Evolutionary conservation across 768 basidiomycete genomes (phyloP), one percentile per base, ranked within the genome.

Genomic region (Leccinum variicolor): DNA sequence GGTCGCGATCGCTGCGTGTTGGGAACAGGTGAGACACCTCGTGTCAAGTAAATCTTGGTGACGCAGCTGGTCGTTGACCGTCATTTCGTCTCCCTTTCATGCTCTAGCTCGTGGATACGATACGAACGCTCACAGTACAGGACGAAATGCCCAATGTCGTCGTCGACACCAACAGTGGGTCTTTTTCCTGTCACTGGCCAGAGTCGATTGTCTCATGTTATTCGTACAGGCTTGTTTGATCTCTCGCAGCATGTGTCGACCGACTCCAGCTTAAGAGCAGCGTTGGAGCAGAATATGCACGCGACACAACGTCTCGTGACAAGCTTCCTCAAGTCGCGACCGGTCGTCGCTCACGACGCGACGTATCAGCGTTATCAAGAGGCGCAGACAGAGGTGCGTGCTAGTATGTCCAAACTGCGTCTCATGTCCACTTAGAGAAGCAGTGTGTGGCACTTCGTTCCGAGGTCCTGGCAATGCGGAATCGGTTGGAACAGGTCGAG

Each of bases 1-100:
- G 57, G 82, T 84, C 53, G 87, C 85, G 29, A 85, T 92, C 64
- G 83, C 87, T 34, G 85, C 87, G 6, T 91, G 87, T 67, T 94
- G 92, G 91, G 77, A 81, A 53, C 87, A 90, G 79, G 89, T 92
- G 72, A 51, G 73, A 39, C n/a, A 47, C 54, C 47, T 64, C 10
- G 19, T 26, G 4, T 23, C n/a, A n/a, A n/a, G n/a, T 11, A 17
- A 6, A 5, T 26, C n/a, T 26, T 7, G 31, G 3, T 31, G 11
- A 17, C 28, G 8, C 34, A 21, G 23, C 17, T 14, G 45, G 29
- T 53, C 41, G 47, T 36, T 54, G 49, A 54, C 52, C 6, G 39
- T 48, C 39, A 6, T 56, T 26, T 26, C 33, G 50, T 21, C 47
- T 52, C 53, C 52, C 36, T 55, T 53, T 33, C 52, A 45, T 50